Base-by-base conservation (phyloP, 441 rosid species). In the Jatropha multifida region DNA sequence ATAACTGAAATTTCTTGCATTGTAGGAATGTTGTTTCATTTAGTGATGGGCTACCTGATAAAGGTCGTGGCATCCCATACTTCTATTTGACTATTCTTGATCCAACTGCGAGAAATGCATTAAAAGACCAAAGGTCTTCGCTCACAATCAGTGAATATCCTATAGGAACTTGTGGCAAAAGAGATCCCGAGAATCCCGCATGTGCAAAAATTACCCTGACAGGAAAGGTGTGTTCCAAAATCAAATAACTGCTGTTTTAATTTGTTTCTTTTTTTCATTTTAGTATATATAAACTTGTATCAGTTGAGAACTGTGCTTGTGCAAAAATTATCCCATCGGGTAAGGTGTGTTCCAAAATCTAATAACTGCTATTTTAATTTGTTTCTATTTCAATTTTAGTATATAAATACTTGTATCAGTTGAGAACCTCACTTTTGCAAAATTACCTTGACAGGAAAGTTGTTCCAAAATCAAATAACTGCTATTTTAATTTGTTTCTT, bases 1-100 rank as follows among this genome's bases (percentile, higher is more conserved):
- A 20, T 14, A 13, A 6, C 26, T 37, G 15, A 69, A 76, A 14
- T 46, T 60, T 60, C 17, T 20, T 27, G 12, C 46, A 8, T 42
- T 72, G 75, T 58, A 72, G 75, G 17, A 72, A 95, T 85, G 98
- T 95, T 68, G 96, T 92, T 74, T 95, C 97, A 12, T 95, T 82
- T 79, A 93, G 99, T 64, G 99, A 95, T 72, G 99, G 99, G 66
- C 69, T 73, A 56, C 97, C 97, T 0, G 78, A 78, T 8, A 65
- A 89, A 78, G 86, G 96, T 23, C 83, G 66, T 40, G 99, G 99
- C 44, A 68, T 92, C 80, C 99, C 98, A 0, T 95, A 90, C 82
- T 95, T 95, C 79, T 95, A 95, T 87, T 86, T 93, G 86, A 95
- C 96, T 27, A 76, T 85, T 41, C 99, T 93, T 70, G 99, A 95